phyloP scores from a whole-genome alignment of 495 filamentous ascomycete species.

The Apiosordaria backusii region DNA sequence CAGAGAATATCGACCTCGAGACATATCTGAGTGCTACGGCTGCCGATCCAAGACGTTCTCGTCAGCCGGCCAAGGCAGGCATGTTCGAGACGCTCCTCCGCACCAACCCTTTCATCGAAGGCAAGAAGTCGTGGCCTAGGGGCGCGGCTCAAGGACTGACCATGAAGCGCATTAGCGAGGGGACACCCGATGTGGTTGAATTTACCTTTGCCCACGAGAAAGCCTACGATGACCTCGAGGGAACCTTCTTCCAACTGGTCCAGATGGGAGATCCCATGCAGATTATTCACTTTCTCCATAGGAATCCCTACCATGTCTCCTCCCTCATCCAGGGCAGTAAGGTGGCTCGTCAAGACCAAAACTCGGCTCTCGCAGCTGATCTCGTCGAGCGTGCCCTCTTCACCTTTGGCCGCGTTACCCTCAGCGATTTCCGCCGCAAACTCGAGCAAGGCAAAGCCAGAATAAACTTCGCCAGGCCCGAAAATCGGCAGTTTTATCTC shows the following conservation, averaged over 20 bases:
- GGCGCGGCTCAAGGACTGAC: conserved; percentile 75
- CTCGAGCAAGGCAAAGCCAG: conserved; percentile 76
- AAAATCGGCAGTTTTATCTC: conserved; percentile 91
- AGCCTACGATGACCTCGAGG: conserved; percentile 74
- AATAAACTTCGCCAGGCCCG: conserved; percentile 71
- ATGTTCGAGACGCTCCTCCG: conserved; percentile 66
- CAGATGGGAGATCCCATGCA: conserved; percentile 75
- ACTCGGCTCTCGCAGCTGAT: conserved; percentile 79
- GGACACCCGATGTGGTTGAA: conserved; percentile 49
- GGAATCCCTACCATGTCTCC: conserved; percentile 78
- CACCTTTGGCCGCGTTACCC: conserved; percentile 80
- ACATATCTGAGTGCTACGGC: conserved; percentile 56
- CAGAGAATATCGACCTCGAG: conserved; percentile 61
- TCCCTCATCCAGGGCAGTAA: conserved; percentile 90
- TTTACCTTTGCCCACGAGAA: conserved; percentile 74
- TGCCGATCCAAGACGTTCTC: conserved; percentile 50
- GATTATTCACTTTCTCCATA: conserved; percentile 43
- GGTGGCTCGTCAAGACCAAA: conserved; percentile 83
- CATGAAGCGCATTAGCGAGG: conserved; percentile 66
- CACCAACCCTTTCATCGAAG: conserved; percentile 80
- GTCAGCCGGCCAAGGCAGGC: conserved; percentile 24
- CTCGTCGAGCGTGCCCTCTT: conserved; percentile 90
- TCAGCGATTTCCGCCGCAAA: conserved; percentile 70
- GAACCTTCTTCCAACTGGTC: conserved; percentile 72
- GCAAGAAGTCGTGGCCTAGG: conserved; percentile 87